phyloP scores from a whole-genome alignment of 1,284 basidiomycete genomes.

The Apiotrichum sp. region DNA sequence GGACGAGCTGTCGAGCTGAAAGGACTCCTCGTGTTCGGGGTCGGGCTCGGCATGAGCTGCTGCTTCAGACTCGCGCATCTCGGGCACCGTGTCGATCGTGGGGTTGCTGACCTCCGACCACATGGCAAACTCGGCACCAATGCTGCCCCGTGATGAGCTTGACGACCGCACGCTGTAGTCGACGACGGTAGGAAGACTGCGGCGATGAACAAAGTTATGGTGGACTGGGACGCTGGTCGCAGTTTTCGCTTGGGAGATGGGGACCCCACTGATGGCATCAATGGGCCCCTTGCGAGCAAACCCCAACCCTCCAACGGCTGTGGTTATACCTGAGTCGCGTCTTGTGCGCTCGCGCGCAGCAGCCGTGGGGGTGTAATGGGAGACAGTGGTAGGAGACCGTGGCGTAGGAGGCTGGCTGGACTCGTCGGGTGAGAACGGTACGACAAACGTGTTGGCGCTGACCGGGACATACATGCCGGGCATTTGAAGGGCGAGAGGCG shows the following conservation, averaged over 20 bases:
- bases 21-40: background rate
- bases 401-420: background rate
- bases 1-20: slow-evolving; percentile 1
- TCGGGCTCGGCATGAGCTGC: background rate
- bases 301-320: background rate
- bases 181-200: background rate
- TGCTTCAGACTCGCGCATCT: background rate
- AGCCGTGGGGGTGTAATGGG: slow-evolving; percentile 3
- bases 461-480: background rate
- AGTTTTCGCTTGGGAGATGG: background rate
- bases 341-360: slow-evolving; percentile 2
- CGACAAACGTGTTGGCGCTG: background rate
- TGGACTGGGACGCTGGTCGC: background rate
- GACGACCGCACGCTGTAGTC: background rate
- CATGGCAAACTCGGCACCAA: background rate
- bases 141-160: background rate
- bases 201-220: background rate
- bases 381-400: background rate
- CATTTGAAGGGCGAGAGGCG: slow-evolving; percentile 3
- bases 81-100: background rate
- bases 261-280: background rate
- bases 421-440: background rate
- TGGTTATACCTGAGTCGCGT: slow-evolving; percentile 2
- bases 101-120: background rate
- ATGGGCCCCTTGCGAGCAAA: slow-evolving; percentile 1